These are phyloP conservation scores for Microbotryum saponariae DNA, from an alignment of 1,284 basidiomycete species.

Conservation along the genomic window DNA sequence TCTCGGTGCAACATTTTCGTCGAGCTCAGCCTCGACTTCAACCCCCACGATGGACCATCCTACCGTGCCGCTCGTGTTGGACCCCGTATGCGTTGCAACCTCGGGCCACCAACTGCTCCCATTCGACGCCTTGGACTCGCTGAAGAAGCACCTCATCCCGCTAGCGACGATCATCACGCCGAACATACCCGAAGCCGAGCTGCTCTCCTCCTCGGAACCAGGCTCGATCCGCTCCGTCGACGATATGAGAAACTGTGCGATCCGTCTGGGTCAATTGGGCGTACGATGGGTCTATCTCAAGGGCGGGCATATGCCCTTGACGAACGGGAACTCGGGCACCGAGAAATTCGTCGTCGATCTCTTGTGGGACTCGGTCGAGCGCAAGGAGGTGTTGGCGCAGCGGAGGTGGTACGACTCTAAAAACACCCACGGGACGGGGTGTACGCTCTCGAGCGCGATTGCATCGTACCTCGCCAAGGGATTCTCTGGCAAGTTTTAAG, in stretches of 20 bases:
- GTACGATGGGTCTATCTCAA: conserved; percentile 67
- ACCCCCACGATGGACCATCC: conserved; percentile 2
- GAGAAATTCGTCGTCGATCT: conserved; percentile 64
- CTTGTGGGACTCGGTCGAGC: conserved; percentile 47
- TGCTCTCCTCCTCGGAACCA: conserved; percentile 49
- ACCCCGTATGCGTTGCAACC: conserved; percentile 89
- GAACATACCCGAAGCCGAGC: conserved; percentile 73
- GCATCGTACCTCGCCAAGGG: background rate
- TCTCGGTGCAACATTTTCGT: conserved; percentile 29
- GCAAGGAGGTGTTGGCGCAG: conserved; percentile 52
- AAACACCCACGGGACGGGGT: conserved; percentile 83
- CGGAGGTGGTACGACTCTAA: conserved; percentile 59
- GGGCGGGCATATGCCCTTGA: conserved; percentile 67
- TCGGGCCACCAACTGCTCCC: conserved; percentile 76
- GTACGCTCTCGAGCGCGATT: background rate
- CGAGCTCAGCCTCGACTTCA: conserved; percentile 1
- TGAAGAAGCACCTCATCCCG: conserved; percentile 63
- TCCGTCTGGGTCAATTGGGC: conserved; percentile 50
- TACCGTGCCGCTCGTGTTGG: conserved; percentile 53
- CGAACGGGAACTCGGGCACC: conserved; percentile 1
- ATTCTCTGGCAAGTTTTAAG: conserved; percentile 45
- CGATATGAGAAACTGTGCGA: conserved; percentile 60
- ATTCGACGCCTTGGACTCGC: conserved; percentile 55
- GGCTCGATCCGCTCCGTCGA: conserved; percentile 49
- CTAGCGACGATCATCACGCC: conserved; percentile 72